Base-by-base conservation (phyloP, 2,329 filamentous ascomycete genomes). In the Fusarium circinatum region DNA sequence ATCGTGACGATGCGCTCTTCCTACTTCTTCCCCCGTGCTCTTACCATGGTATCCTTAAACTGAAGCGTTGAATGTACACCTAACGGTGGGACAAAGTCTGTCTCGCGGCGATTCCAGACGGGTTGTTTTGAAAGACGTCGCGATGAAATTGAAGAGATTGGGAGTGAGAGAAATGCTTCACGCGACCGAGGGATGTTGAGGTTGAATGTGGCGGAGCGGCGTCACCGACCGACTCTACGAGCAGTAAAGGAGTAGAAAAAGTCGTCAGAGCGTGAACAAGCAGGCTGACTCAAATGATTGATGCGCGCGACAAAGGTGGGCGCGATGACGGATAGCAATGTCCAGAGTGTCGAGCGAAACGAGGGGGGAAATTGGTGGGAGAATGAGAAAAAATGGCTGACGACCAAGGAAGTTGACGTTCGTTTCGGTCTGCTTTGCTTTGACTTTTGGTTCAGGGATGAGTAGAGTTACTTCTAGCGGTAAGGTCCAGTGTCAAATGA, bases 1-100 rank as follows among this genome's bases (percentile, higher is more conserved):
- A 93, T 94, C 85, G 86, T 91, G 87, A 84, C 81, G 81, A 82
- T 83, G 82, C 81, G 83, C 82, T 83, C 83, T 83, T 84, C 85
- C 84, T 86, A 86, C 85, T 84, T 84, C 82, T 84, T 81, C 84
- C 82, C 81, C 85, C 85, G 85, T 84, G 83, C 84, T 85, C 84
- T 85, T 80, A 86, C 86, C 88, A 89, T 90, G 86, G 85, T 89
- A 85, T 85, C 84, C 84, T 81, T 82, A 81, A 80, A 63, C 77
- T 71, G 62, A 57, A 74, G 71, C 54, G 71, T 71, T 56, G 28
- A 65, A 67, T 54, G 65, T 44, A 47, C 57, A 61, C 59, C 44
- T 54, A 58, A 36, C 34, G 65, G 36, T 45, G 58, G 47, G 26
- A 57, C 34, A 61, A 45, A 48, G 18, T 42, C 34, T 49, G 61